These are phyloP conservation scores for Saturnispora galanensis DNA, from an alignment of 805 yeast species.

Conservation along the genomic window DNA sequence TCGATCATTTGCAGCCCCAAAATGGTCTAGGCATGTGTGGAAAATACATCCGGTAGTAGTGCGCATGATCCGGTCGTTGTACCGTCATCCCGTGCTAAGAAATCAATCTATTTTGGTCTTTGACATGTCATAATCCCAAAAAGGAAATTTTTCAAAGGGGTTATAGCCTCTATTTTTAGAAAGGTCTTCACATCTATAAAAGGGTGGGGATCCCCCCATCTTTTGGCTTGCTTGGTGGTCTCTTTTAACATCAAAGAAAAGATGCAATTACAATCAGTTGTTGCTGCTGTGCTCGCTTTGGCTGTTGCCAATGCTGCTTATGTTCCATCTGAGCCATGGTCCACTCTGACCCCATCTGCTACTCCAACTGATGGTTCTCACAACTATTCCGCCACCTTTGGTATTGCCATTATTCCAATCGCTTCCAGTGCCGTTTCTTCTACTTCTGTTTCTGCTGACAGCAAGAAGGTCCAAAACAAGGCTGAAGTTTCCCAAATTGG, in stretches of 20 bases:
- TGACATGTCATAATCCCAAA: neutral
- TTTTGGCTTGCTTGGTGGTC: neutral
- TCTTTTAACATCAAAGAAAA: constrained; percentile 6
- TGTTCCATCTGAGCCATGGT: constrained; percentile 59
- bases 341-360: constrained; percentile 54
- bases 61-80: too few relatives aligned
- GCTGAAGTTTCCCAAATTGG: constrained; percentile 35
- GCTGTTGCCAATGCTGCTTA: constrained; percentile 47
- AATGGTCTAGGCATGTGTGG: too few relatives aligned
- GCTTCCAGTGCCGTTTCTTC: constrained; percentile 42
- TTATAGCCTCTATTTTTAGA: neutral
- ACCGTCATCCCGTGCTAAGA: too few relatives aligned
- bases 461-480: constrained; percentile 18
- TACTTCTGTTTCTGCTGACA: constrained; percentile 11
- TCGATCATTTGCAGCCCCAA: too few relatives aligned
- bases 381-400: constrained; percentile 48
- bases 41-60: too few relatives aligned
- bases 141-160: constrained; percentile 4
- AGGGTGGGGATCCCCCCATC: neutral
- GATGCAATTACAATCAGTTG: constrained; percentile 36
- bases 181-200: neutral
- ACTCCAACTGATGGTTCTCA: constrained; percentile 44
- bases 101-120: neutral
- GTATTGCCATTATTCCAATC: constrained; percentile 56
- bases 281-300: constrained; percentile 35